Evolutionary conservation across 1,139 yeast genomes (phyloP).

Genomic region (Entelexis paramagnoliae): DNA sequence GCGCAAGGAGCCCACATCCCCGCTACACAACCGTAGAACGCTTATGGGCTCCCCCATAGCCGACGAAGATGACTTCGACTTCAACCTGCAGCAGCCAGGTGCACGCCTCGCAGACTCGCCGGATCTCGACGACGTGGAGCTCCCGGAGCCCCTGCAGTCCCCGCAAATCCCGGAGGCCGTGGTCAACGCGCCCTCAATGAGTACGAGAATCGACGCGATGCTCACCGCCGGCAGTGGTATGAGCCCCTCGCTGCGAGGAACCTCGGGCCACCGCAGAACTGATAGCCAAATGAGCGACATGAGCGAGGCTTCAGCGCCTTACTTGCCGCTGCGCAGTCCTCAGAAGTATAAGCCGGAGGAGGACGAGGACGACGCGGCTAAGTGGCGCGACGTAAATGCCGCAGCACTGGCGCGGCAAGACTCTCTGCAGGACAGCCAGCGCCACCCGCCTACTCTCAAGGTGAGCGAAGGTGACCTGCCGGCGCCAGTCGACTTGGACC

Average conservation of each 20-base stretch:
- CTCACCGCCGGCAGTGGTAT: constrained; percentile 19
- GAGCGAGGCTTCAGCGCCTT: constrained; percentile 14
- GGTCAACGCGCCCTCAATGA: constrained; percentile 17
- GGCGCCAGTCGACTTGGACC: constrained; percentile 21
- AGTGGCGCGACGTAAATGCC: constrained; percentile 11
- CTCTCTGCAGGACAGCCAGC: constrained; percentile 30
- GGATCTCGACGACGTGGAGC: not conserved
- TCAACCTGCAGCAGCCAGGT: not conserved
- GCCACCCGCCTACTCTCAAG: constrained; percentile 28
- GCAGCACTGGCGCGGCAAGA: constrained; percentile 27
- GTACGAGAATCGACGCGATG: constrained; percentile 22
- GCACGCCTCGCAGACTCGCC: too few species aligned
- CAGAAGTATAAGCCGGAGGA: not conserved
- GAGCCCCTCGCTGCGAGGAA: constrained; percentile 13
- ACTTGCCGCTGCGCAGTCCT: constrained; percentile 8
- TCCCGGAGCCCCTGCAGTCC: not conserved
- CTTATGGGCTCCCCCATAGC: not conserved
- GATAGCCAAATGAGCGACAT: constrained; percentile 16
- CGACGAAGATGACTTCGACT: constrained; percentile 13
- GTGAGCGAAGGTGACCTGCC: constrained; percentile 16
- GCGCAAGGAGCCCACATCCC: not conserved
- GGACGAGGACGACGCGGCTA: constrained; percentile 6
- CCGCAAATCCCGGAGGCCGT: not conserved
- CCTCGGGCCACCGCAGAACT: constrained; percentile 13
- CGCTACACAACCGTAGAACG: not conserved